Evolutionary conservation across 495 filamentous ascomycete species (phyloP).

Genomic region (Neurospora sp.): DNA sequence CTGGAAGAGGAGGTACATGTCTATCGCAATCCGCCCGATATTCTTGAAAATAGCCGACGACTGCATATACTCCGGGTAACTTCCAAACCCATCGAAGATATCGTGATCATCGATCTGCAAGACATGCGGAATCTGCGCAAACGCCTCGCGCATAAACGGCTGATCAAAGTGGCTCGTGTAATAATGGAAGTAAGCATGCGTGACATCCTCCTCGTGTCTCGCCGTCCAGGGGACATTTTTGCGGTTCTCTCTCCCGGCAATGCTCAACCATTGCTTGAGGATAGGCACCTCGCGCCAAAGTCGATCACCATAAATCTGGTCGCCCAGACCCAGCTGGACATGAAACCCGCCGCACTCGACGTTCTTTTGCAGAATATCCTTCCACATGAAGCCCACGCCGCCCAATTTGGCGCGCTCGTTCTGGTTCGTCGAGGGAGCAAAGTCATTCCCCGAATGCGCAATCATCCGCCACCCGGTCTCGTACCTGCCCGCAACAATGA

Average conservation of each 20-base stretch:
- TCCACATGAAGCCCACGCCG: constrained; percentile 94
- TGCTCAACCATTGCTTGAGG: constrained; percentile 85
- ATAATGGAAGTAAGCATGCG: constrained; percentile 96
- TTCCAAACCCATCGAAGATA: constrained; percentile 97
- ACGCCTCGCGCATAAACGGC: constrained; percentile 82
- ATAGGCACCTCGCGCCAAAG: constrained; percentile 93
- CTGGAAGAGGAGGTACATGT: constrained; percentile 99
- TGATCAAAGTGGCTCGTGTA: constrained; percentile 98
- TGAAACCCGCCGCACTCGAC: constrained; percentile 94
- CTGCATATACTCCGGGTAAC: constrained; percentile 97
- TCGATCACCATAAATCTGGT: constrained; percentile 92
- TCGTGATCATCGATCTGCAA: constrained; percentile 94
- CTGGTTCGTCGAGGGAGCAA: constrained; percentile 72
- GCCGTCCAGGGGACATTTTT: constrained; percentile 88
- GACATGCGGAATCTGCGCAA: constrained; percentile 93
- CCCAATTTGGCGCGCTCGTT: constrained; percentile 77
- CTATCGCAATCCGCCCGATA: constrained; percentile 91
- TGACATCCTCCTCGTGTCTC: constrained; percentile 86
- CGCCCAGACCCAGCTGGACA: constrained; percentile 79
- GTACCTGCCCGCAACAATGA: constrained; percentile 83
- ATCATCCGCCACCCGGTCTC: constrained; percentile 97
- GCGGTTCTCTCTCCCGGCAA: constrained; percentile 81
- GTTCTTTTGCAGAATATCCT: constrained; percentile 96
- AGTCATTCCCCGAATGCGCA: constrained; percentile 91
- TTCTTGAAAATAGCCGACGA: constrained; percentile 95